These are phyloP conservation scores for Mixia osmundae DNA, from an alignment of 1,284 basidiomycete species.

Conservation along the genomic window DNA sequence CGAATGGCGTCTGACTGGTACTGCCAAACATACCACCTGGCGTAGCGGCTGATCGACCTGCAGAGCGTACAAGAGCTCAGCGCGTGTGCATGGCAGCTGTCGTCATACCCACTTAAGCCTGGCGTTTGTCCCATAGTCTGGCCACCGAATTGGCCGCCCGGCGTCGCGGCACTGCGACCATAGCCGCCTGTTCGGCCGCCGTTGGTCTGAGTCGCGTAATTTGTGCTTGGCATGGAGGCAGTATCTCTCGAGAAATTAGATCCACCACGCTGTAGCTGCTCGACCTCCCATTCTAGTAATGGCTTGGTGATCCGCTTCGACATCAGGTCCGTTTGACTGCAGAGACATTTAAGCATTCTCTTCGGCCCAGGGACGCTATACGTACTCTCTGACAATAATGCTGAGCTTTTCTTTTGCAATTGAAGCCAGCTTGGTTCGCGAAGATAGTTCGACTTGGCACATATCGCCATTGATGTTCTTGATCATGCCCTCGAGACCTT, in stretches of 20 bases:
- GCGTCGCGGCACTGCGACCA: background rate
- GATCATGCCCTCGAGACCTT: constrained; percentile 76
- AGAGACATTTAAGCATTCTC: too few relatives aligned
- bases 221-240: too few relatives aligned
- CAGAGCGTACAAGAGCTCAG: too few relatives aligned
- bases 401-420: constrained; percentile 38
- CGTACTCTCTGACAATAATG: background rate
- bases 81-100: constrained; percentile 6
- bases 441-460: constrained; percentile 75
- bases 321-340: background rate
- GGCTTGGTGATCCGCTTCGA: constrained; percentile 9
- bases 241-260: too few relatives aligned
- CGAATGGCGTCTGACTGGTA: constrained; percentile 5
- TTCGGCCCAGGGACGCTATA: constrained; percentile 6
- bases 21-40: constrained; percentile 2
- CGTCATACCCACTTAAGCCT: constrained; percentile 5
- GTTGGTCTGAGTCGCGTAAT: too few relatives aligned
- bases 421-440: constrained; percentile 70
- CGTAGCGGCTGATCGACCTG: too few relatives aligned
- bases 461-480: constrained; percentile 79
- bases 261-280: too few relatives aligned
- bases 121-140: background rate
- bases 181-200: background rate
- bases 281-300: constrained; percentile 7
- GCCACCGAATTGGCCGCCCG: background rate